These are phyloP conservation scores for Penicillium alfredii DNA, from an alignment of 495 filamentous ascomycete species.

Conservation along the genomic window DNA sequence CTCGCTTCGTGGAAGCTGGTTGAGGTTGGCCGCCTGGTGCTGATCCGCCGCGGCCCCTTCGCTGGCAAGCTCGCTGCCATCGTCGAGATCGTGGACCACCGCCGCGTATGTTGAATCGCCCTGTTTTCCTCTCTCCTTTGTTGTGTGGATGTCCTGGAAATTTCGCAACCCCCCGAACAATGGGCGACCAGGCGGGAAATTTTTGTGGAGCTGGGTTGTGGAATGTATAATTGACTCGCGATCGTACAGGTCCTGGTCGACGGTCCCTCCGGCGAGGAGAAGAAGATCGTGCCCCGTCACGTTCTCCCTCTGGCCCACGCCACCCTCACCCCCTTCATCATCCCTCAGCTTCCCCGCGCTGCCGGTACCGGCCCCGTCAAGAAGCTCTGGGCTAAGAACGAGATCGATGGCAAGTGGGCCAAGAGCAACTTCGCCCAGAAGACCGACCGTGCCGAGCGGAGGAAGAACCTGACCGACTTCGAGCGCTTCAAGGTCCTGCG, in stretches of 20 bases:
- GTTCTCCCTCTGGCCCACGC: slow-evolving; percentile 69
- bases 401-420: slow-evolving; percentile 86
- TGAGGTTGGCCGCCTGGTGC: slow-evolving; percentile 92
- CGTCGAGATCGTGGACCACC: slow-evolving; percentile 99
- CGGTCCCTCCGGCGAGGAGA: slow-evolving; percentile 73
- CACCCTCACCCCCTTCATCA: slow-evolving; percentile 84
- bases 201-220: too few relatives aligned
- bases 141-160: too few relatives aligned
- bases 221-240: slow-evolving; percentile 39
- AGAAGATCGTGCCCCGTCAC: slow-evolving; percentile 76
- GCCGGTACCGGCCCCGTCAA: slow-evolving; percentile 76
- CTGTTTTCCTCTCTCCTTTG: too few relatives aligned
- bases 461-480: slow-evolving; percentile 90
- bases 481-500: slow-evolving; percentile 99
- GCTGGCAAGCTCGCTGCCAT: slow-evolving; percentile 82
- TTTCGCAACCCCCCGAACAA: slow-evolving; percentile 4
- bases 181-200: too few relatives aligned
- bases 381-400: slow-evolving; percentile 77
- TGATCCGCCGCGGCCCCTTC: slow-evolving; percentile 72
- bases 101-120: slow-evolving; percentile 71
- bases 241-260: slow-evolving; percentile 80
- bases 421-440: slow-evolving; percentile 87
- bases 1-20: slow-evolving; percentile 81
- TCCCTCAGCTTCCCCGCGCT: slow-evolving; percentile 80
- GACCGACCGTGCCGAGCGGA: slow-evolving; percentile 71